Conservation (phyloP, 371 early-diverging fungal genomes). For the Mucor indicus region DNA sequence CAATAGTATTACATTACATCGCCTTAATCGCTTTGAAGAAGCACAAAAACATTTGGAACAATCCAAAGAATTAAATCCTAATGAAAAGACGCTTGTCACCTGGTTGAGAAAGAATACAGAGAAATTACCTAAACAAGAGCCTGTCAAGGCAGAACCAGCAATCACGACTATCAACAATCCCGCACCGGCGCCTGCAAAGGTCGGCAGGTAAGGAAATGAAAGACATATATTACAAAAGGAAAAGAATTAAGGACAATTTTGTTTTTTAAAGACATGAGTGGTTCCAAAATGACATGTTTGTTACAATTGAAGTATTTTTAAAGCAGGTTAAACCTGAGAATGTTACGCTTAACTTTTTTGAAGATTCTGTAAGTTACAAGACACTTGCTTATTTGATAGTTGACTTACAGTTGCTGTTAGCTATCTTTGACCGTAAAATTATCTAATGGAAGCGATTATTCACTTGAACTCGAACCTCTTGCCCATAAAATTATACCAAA, state of each 20-base stretch:
- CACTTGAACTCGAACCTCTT: constrained; percentile 81
- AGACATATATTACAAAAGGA: too few species aligned
- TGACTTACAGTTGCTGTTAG: constrained; percentile 8
- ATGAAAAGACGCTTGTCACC: constrained; percentile 51
- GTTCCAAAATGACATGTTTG: constrained; percentile 91
- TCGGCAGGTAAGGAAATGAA: not conserved
- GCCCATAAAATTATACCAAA: constrained; percentile 71
- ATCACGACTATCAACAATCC: not conserved
- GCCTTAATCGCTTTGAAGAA: constrained; percentile 45
- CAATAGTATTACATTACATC: constrained; percentile 52
- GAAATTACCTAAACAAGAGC: constrained; percentile 27
- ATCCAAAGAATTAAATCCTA: constrained; percentile 50
- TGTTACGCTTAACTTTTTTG: constrained; percentile 66
- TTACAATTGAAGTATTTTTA: constrained; percentile 86
- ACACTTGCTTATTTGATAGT: not conserved
- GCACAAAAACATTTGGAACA: constrained; percentile 54
- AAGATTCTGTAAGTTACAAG: constrained; percentile 44
- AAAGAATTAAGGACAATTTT: too few species aligned
- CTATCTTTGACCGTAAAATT: constrained; percentile 78
- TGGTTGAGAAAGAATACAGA: constrained; percentile 57
- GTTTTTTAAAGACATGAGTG: constrained; percentile 96
- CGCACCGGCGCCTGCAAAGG: constrained; percentile 1
- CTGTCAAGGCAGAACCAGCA: not conserved
- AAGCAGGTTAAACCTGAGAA: constrained; percentile 75
- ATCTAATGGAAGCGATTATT: constrained; percentile 74